These are phyloP conservation scores for Monosporozyma solicola DNA, from an alignment of 805 yeast genomes.

Conservation along the genomic window DNA sequence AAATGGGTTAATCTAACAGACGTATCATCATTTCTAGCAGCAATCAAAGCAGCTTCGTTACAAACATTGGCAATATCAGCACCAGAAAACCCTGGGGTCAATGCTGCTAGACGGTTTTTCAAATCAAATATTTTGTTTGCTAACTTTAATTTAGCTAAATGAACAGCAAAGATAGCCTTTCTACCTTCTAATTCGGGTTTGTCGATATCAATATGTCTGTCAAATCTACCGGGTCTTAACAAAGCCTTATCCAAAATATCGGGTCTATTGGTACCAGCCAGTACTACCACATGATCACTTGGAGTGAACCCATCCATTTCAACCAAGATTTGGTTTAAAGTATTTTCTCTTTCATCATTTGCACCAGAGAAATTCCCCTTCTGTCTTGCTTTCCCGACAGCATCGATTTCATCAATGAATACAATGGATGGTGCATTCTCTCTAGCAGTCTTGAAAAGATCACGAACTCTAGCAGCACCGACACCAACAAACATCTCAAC, in stretches of 20 bases:
- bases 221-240: conserved; percentile 95
- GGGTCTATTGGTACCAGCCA: conserved; percentile 95
- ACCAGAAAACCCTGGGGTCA: conserved; percentile 97
- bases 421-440: conserved; percentile 91
- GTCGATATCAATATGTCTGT: conserved; percentile 85
- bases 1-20: conserved; percentile 70
- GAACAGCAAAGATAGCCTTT: conserved; percentile 84
- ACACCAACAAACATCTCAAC: conserved; percentile 99
- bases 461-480: conserved; percentile 97
- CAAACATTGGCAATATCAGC: conserved; percentile 97
- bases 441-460: conserved; percentile 83
- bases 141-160: conserved; percentile 63
- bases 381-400: conserved; percentile 92
- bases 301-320: conserved; percentile 98
- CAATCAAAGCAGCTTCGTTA: conserved; percentile 95
- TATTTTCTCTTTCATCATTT: conserved; percentile 94
- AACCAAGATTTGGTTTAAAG: conserved; percentile 88
- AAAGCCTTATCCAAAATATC: conserved; percentile 90
- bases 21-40: conserved; percentile 75
- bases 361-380: conserved; percentile 66
- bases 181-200: conserved; percentile 94
- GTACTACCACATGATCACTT: conserved; percentile 87
- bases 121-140: conserved; percentile 44
- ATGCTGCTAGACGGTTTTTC: conserved; percentile 83
- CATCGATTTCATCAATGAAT: conserved; percentile 98